Evolutionary conservation across 805 yeast genomes (phyloP), one percentile per base, ranked within the genome.

Genomic region (Candida adriatica): DNA sequence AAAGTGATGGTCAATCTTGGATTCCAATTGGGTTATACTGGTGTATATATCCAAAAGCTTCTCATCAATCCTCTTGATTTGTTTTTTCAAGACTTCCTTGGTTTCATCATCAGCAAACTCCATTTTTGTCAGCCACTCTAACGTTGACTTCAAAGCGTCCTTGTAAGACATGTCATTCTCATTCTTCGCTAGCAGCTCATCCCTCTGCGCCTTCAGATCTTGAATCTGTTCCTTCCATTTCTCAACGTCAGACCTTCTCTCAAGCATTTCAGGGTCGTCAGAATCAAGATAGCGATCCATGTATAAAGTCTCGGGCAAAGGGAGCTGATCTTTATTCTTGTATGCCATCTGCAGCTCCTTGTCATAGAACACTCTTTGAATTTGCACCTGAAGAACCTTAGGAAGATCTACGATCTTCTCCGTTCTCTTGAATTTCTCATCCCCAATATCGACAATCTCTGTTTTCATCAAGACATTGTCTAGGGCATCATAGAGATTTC

Each of bases 301-400:
- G 53, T 82, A 88, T 7, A 92, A 57, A 8, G 65, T 73, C 32
- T 85, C 83, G 18, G 76, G 73, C 51, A 87, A 86, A 4, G 88
- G 88, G 29, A 92, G 66, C 7, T 87, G 94, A 35, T 81, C 87
- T 26, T 73, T 69, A 3, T 87, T 79, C 53, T 92, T 92, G 49
- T 84, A 84, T 0, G 94, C 85, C 56, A 79, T 70, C 30, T 78
- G 67, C 10, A 70, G 59, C 33, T 66, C 79, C 27, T 87, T 67
- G 51, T 92, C 96, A 54, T 79, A 92, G 53, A 85, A 84, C 1
- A 92, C 97, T 51, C 98, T 68, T 58, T 88, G 97, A 6, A 92
- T 83, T 52, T 92, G 98, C 29, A 92, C 73, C 53, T 92, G 98
- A 29, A 92, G 56, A 30, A 92, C 72, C 6, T 78, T 76, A 0